These are phyloP conservation scores for Sanguinoderma infundibulare DNA, from an alignment of 1,284 basidiomycete genomes.

Conservation along the genomic window DNA sequence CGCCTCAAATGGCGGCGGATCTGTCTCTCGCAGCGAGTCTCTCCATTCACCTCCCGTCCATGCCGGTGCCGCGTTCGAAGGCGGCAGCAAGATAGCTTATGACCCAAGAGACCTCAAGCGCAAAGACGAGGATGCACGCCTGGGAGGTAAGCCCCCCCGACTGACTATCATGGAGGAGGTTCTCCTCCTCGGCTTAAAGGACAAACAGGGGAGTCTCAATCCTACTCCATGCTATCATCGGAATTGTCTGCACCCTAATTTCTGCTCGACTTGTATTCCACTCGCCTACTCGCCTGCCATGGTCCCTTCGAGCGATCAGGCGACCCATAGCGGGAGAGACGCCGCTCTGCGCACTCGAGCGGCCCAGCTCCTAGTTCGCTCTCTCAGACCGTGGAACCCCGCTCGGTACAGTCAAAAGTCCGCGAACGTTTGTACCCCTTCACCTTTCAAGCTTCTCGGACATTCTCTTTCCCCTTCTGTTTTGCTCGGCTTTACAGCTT, in stretches of 20 bases:
- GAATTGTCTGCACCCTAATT: too few species aligned
- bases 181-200: constrained; percentile 88
- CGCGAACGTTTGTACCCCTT: neutral
- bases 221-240: constrained; percentile 4
- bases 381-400: neutral
- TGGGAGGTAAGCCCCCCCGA: constrained; percentile 78
- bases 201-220: constrained; percentile 72
- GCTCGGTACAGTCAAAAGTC: neutral
- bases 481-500: neutral
- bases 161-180: constrained; percentile 98
- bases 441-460: neutral
- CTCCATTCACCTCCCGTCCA: constrained; percentile 38
- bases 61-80: constrained; percentile 82
- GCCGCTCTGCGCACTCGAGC: constrained; percentile 1
- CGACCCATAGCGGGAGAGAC: neutral
- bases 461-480: neutral
- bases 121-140: constrained; percentile 69
- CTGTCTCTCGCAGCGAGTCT: constrained; percentile 34
- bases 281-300: neutral
- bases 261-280: neutral
- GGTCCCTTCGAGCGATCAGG: neutral
- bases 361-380: neutral
- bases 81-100: constrained; percentile 87
- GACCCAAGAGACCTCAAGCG: constrained; percentile 92
- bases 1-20: constrained; percentile 37